Evolutionary conservation across 1,139 yeast species (phyloP).

Genomic region (Pneumocystis jirovecii): DNA sequence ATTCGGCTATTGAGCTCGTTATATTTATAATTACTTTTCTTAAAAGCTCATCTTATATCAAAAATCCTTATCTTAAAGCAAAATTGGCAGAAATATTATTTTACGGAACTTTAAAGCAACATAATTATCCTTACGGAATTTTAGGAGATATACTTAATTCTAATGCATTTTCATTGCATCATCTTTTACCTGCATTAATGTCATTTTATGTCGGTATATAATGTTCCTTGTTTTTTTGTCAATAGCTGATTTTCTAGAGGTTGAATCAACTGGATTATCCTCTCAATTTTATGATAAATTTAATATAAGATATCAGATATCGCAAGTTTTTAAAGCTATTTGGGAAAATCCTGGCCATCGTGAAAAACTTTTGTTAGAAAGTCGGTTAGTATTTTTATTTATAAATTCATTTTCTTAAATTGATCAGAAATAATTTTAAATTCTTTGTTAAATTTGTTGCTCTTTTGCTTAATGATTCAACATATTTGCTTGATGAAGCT

Average conservation of each 20-base stretch:
- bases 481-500: slow-evolving; percentile 82
- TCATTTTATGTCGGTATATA: slow-evolving; percentile 52
- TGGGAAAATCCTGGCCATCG: slow-evolving; percentile 66
- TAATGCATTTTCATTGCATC: slow-evolving; percentile 46
- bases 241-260: slow-evolving; percentile 30
- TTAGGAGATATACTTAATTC: slow-evolving; percentile 51
- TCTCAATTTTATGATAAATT: slow-evolving; percentile 94
- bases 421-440: slow-evolving; percentile 37
- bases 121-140: slow-evolving; percentile 39
- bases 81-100: slow-evolving; percentile 68
- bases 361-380: slow-evolving; percentile 51
- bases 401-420: neutral
- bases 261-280: slow-evolving; percentile 89
- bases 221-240: neutral
- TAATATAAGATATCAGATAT: slow-evolving; percentile 74
- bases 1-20: slow-evolving; percentile 30
- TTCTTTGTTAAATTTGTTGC: slow-evolving; percentile 88
- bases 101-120: slow-evolving; percentile 45
- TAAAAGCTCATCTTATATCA: slow-evolving; percentile 71
- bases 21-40: slow-evolving; percentile 60
- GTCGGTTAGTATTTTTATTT: slow-evolving; percentile 23
- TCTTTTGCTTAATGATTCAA: slow-evolving; percentile 83
- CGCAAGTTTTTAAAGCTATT: slow-evolving; percentile 64
- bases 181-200: slow-evolving; percentile 65
- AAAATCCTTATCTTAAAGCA: slow-evolving; percentile 87